A percentile compares a stretch with the other conserved stretches of the same genome.
Conservation (phyloP, 2,329 filamentous ascomycete species). For the Alternaria ventricosa region DNA sequence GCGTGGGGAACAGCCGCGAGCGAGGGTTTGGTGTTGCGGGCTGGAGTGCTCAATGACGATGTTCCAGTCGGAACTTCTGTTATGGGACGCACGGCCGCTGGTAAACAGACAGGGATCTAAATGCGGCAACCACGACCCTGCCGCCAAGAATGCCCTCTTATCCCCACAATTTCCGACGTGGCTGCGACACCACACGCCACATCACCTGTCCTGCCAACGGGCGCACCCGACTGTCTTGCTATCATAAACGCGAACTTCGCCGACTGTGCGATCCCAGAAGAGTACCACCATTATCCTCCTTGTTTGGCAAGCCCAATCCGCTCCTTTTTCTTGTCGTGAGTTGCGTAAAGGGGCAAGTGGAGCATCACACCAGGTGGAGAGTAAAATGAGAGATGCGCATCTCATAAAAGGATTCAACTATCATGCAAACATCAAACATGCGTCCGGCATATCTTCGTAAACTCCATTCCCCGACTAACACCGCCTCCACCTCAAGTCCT, state of each 20-base stretch:
- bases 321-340: background rate
- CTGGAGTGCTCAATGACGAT: slow-evolving; percentile 33
- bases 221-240: background rate
- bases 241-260: background rate
- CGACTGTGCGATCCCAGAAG: background rate
- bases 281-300: background rate
- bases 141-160: slow-evolving; percentile 9
- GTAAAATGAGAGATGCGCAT: slow-evolving; percentile 12
- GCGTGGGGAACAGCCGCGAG: slow-evolving; percentile 17
- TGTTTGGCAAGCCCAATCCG: background rate
- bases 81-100: slow-evolving; percentile 26
- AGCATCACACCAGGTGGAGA: background rate
- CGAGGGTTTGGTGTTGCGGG: slow-evolving; percentile 18
- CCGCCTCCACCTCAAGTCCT: slow-evolving; percentile 12
- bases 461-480: background rate
- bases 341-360: background rate
- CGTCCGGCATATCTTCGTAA: background rate
- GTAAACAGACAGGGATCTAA: slow-evolving; percentile 39
- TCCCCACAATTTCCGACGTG: slow-evolving; percentile 11
- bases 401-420: slow-evolving; percentile 12
- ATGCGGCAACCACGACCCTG: slow-evolving; percentile 30
- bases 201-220: background rate
- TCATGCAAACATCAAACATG: slow-evolving; percentile 6
- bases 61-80: slow-evolving; percentile 23
- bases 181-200: slow-evolving; percentile 4